Evolutionary conservation across 208 protist species (phyloP), one percentile per base, ranked within the genome.

Genomic region (Trypanosoma melophagium): DNA sequence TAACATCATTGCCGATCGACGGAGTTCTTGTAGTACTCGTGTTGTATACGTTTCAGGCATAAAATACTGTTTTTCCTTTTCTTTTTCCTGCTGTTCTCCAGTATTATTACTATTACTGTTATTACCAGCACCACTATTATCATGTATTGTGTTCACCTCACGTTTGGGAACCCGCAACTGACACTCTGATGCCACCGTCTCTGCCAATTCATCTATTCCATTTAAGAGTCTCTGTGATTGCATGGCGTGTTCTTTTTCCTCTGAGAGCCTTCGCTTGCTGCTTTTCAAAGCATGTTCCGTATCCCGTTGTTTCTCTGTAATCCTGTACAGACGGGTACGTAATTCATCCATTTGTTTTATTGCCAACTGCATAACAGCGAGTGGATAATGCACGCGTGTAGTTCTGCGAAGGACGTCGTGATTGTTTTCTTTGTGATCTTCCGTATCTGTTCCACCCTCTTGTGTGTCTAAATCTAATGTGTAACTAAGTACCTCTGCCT

Each of bases 401-500:
- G 3, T 21, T 13, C 44, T 10, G 21, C 7, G 2, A 38, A 44
- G 19, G 17, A 17, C n/a, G 17, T 42, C 19, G 2, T 21, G 21
- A 22, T 1, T 35, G 3, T 64, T 10, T 31, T 54, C 16, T 62
- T 21, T 9, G 2, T 49, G 2, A 7, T 42, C n/a, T n/a, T 47
- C 40, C 0, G 16, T 19, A 4, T 35, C 19, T 1, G 35, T 9
- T 14, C 22, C 16, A 10, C 35, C 25, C 1, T 3, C 28, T 28
- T 22, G 19, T 0, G 42, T 7, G 17, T 62, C 42, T 19, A 55
- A 10, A 17, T 61, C 64, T 4, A 69, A 54, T n/a, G 64, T 25
- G 28, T 62, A 69, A 31, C 54, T 62, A 8, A 69, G 44, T 44
- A 50, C 54, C 55, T 69, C 64, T 10, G 64, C 64, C 44, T 60